Conservation (phyloP, 257 asterid species). For the Paraleonurus japonicus region DNA sequence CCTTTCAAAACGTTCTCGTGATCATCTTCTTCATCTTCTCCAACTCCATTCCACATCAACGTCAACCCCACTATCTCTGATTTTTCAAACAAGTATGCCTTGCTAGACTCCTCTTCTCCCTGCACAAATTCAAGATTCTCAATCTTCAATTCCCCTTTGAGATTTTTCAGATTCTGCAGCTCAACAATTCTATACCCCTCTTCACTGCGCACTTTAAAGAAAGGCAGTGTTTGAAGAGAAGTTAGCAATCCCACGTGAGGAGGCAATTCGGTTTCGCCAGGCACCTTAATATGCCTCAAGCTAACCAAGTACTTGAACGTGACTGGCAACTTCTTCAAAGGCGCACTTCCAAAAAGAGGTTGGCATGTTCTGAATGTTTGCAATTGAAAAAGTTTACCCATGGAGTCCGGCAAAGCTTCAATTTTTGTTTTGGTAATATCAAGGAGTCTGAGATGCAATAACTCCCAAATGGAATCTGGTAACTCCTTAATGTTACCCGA, state of each 20-base stretch:
- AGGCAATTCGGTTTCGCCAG: not conserved
- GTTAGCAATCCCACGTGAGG: not conserved
- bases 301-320: too few species aligned
- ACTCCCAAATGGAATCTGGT: too few species aligned
- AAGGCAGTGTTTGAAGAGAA: not conserved
- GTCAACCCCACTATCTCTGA: not conserved
- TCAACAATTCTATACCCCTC: not conserved
- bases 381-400: too few species aligned
- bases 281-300: too few species aligned
- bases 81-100: not conserved
- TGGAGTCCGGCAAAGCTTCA: too few species aligned
- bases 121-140: not conserved
- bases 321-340: too few species aligned
- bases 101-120: not conserved
- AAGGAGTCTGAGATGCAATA: too few species aligned
- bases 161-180: too few species aligned
- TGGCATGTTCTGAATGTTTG: too few species aligned
- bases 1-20: conserved; percentile 16
- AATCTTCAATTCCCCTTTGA: not conserved
- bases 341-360: too few species aligned
- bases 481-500: too few species aligned
- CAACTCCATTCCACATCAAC: not conserved
- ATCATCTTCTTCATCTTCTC: not conserved
- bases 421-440: too few species aligned
- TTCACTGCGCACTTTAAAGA: not conserved